Conservation (phyloP, 306 rosid genomes). For the Pachyrhizus erosus region DNA sequence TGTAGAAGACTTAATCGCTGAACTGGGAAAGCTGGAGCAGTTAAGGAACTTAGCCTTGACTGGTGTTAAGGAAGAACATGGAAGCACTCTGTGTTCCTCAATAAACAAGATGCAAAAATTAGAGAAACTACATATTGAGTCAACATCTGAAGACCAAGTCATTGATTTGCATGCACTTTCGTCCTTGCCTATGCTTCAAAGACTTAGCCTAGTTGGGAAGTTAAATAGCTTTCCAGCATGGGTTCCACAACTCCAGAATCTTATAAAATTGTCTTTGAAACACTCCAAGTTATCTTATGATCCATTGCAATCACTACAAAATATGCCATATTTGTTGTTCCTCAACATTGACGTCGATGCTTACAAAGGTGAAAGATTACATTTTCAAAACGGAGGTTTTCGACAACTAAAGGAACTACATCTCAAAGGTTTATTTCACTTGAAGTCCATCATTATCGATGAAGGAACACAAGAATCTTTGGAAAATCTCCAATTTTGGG, state of each 20-base stretch:
- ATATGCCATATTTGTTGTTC: not conserved
- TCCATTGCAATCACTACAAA: not conserved
- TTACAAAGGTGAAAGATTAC: not conserved
- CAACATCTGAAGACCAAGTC: not conserved
- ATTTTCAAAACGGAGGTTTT: conserved; percentile 8
- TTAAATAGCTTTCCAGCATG: not conserved
- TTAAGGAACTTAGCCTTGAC: not conserved
- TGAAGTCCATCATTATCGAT: not conserved
- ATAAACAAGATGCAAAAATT: not conserved
- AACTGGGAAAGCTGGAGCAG: not conserved
- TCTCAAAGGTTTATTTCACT: not conserved
- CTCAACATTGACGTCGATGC: not conserved
- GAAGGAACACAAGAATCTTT: not conserved
- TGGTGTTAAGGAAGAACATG: not conserved
- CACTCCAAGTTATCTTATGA: not conserved
- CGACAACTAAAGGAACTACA: not conserved
- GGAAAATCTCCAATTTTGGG: not conserved
- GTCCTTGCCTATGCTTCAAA: not conserved
- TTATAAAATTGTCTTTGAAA: not conserved
- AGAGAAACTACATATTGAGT: not conserved
- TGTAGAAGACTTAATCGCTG: too few species aligned
- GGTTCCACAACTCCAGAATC: not conserved
- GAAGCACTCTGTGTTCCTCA: not conserved
- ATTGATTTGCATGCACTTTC: not conserved
- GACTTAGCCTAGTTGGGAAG: not conserved